Conservation (phyloP, 2,329 filamentous ascomycete genomes). For the Boeremia lycopersici region DNA sequence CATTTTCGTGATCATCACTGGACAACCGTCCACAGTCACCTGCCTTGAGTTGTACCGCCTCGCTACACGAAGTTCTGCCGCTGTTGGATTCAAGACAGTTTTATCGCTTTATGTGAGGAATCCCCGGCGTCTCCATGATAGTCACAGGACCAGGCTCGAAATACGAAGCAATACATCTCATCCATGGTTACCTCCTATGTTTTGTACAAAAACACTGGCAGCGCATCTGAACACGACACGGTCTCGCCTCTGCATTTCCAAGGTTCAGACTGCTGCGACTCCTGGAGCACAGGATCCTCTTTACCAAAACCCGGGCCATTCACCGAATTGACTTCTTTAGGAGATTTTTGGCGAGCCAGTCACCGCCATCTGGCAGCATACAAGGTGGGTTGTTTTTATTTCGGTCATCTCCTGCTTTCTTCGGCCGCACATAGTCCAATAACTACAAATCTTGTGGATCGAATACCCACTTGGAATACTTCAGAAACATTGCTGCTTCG, state of each 20-base stretch:
- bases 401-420: neutral
- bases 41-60: too few species aligned
- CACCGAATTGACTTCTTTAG: too few species aligned
- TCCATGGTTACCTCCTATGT: too few species aligned
- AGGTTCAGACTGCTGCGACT: neutral
- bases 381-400: neutral
- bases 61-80: too few species aligned
- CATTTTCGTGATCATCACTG: too few species aligned
- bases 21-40: too few species aligned
- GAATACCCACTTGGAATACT: neutral
- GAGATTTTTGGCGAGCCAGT: neutral
- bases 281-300: neutral
- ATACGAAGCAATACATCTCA: too few species aligned
- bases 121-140: too few species aligned
- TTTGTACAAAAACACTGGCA: too few species aligned
- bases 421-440: neutral
- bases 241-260: neutral
- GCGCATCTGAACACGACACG: neutral
- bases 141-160: too few species aligned
- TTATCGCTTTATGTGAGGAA: too few species aligned
- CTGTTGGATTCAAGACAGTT: too few species aligned
- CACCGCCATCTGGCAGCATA: neutral
- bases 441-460: neutral
- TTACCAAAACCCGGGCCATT: neutral
- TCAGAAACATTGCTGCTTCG: neutral